Conservation (phyloP, 164 flowering plant genomes). For the Euptelea pleiosperma region DNA sequence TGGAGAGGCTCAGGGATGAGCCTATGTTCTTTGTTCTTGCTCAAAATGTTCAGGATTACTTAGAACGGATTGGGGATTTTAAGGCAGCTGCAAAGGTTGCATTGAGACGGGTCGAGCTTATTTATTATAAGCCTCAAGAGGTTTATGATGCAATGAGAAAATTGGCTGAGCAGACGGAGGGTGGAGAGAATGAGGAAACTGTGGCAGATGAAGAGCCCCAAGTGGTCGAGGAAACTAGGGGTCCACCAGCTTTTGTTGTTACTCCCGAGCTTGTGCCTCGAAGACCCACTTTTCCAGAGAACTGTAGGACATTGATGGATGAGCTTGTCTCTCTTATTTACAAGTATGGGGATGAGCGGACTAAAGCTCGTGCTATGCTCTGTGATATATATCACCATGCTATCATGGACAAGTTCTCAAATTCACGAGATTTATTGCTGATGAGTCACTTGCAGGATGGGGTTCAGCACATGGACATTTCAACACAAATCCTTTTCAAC, state of each 20-base stretch:
- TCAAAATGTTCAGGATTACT: slow-evolving; percentile 80
- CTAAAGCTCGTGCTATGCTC: slow-evolving; percentile 95
- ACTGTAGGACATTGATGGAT: slow-evolving; percentile 77
- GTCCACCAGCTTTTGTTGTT: slow-evolving; percentile 66
- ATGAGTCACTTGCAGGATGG: slow-evolving; percentile 98
- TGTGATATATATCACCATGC: slow-evolving; percentile 99
- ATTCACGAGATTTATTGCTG: slow-evolving; percentile 73
- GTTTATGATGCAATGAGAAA: slow-evolving; percentile 96
- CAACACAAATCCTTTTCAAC: slow-evolving; percentile 85
- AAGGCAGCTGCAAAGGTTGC: slow-evolving; percentile 90
- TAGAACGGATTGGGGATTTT: slow-evolving; percentile 57
- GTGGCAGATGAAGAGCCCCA: slow-evolving; percentile 47
- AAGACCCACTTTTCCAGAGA: slow-evolving; percentile 76
- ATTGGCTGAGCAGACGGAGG: slow-evolving; percentile 58
- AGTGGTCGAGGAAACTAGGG: slow-evolving; percentile 48
- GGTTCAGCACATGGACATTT: slow-evolving; percentile 80
- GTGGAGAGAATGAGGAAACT: slow-evolving; percentile 35
- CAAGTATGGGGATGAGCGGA: slow-evolving; percentile 88
- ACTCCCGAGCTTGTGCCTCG: slow-evolving; percentile 80
- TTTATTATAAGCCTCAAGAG: slow-evolving; percentile 90
- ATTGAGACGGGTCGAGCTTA: slow-evolving; percentile 66
- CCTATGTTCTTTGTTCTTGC: slow-evolving; percentile 77
- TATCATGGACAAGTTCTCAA: slow-evolving; percentile 66
- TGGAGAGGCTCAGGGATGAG: slow-evolving; percentile 88
- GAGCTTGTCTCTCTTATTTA: slow-evolving; percentile 77